A percentile compares a stretch with the other conserved stretches of the same genome.
phyloP scores from a whole-genome alignment of 2,329 filamentous ascomycete genomes.

The Nigrospora oryzae region DNA sequence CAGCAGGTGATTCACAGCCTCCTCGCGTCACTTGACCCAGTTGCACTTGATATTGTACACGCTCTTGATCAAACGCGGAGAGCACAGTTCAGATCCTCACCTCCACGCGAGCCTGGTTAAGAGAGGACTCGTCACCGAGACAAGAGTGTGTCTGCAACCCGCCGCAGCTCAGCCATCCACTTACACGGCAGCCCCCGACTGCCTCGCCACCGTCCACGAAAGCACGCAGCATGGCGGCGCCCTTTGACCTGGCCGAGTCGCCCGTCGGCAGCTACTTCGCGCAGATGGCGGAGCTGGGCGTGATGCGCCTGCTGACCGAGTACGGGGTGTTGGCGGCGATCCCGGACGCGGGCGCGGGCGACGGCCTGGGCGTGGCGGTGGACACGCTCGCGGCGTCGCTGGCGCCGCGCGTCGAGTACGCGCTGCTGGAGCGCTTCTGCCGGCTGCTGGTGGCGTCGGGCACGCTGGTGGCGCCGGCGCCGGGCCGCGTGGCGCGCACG shows the following conservation, averaged over 20 bases:
- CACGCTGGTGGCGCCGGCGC: not conserved
- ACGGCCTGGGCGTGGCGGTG: not conserved
- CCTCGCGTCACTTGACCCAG: too few relatives aligned
- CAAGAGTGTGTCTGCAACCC: too few relatives aligned
- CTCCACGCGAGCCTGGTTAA: too few relatives aligned
- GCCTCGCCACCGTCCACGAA: too few relatives aligned
- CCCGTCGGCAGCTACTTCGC: not conserved
- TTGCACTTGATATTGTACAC: too few relatives aligned
- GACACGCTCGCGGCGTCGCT: not conserved
- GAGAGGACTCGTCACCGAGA: too few relatives aligned
- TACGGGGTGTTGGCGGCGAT: constrained; percentile 2
- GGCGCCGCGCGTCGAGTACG: not conserved
- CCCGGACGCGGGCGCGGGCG: not conserved
- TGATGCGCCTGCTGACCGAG: constrained; percentile 1
- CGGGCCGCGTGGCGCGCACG: not conserved
- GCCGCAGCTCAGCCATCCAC: too few relatives aligned
- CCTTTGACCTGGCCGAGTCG: not conserved
- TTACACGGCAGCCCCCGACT: too few relatives aligned
- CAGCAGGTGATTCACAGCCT: too few relatives aligned
- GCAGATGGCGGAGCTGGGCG: constrained; percentile 2
- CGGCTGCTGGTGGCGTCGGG: not conserved
- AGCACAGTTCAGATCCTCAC: too few relatives aligned
- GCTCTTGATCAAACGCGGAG: too few relatives aligned
- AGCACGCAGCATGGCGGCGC: not conserved
- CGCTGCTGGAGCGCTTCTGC: constrained; percentile 1